Base-by-base conservation (phyloP, 1,139 yeast genomes). In the Candida labiduridarum region DNA sequence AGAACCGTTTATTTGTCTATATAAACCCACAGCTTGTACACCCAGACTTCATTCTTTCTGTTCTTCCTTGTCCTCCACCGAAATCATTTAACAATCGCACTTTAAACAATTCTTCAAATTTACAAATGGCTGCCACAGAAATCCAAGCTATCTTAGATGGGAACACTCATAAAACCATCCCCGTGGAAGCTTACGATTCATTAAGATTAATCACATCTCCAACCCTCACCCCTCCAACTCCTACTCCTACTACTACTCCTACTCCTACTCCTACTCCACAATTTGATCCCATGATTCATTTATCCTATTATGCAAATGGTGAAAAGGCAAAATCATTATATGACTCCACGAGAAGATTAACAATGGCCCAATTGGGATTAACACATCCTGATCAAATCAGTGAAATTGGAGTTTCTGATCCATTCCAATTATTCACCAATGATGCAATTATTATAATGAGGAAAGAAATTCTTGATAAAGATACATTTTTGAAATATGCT, bases 371-470 rank as follows among this genome's bases (percentile, higher is more conserved):
- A 55, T 65, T 79, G 50, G 80, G 80, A 1, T 59, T 72, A 49
- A 55, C 72, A 18, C 53, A 60, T 51, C 63, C 65, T 33, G 63
- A 68, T 48, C 79, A 74, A 61, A 76, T 80, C 49, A 73, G 80
- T 29, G 72, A 71, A 3, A 71, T 79, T 59, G 85, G 83, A 9
- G 85, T 79, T 12, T 68, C 77, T 49, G 82, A 79, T 49, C 84
- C 85, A 1, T 82, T 82, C 63, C 83, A 83, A 2, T 67, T 82
- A 31, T 82, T 82, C 61, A 80, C 84, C 1, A 78, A 78, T 36
- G 85, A 81, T 55, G 85, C 85, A 1, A 67, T 80, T 47, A 71
- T 70, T 22, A 75, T 82, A 40, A 81, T 82, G 85, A 76, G 78
- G 63, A 74, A 71, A 52, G 85, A 81, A 60, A 61, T 78, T 30